These are phyloP conservation scores for Aspergillus indologenus DNA, from an alignment of 495 filamentous ascomycete species.

Conservation along the genomic window DNA sequence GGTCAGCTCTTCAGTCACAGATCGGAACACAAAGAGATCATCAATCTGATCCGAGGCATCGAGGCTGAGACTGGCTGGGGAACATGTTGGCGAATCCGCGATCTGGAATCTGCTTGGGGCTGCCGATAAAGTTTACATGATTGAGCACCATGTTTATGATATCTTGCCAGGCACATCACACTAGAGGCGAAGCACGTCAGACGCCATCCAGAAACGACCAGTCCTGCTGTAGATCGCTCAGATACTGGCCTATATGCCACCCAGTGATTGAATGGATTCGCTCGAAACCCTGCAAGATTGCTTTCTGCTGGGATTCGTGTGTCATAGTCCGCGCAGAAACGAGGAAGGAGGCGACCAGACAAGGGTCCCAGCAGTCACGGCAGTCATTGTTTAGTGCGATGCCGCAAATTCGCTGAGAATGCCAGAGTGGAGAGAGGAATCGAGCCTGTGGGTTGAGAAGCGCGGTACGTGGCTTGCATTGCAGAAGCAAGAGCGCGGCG, in stretches of 20 bases:
- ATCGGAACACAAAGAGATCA: conserved; percentile 41
- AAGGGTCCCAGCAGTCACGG: conserved; percentile 36
- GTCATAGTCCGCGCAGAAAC: conserved; percentile 36
- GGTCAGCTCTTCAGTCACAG: conserved; percentile 44
- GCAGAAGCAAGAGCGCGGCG: conserved; percentile 39
- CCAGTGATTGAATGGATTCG: conserved; percentile 31
- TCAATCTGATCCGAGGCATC: conserved; percentile 40
- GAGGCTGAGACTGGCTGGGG: conserved; percentile 48
- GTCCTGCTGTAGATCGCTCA: conserved; percentile 21
- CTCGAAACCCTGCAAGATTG: conserved; percentile 28
- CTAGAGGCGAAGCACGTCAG: neutral
- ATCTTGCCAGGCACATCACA: neutral
- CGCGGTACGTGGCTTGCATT: conserved; percentile 35
- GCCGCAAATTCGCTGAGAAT: conserved; percentile 36
- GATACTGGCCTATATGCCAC: conserved; percentile 26
- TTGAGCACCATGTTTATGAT: too few species aligned
- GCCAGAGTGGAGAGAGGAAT: conserved; percentile 34
- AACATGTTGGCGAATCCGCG: conserved; percentile 43
- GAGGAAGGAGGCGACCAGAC: conserved; percentile 34
- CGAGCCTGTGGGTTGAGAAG: conserved; percentile 19
- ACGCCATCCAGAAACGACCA: conserved; percentile 30
- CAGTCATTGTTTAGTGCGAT: conserved; percentile 39
- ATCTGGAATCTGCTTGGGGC: conserved; percentile 45
- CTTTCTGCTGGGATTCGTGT: conserved; percentile 34
- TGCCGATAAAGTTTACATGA: conserved; percentile 16